These are phyloP conservation scores for Rhodotorula sp. DNA, from an alignment of 1,284 basidiomycete species.

Conservation along the genomic window DNA sequence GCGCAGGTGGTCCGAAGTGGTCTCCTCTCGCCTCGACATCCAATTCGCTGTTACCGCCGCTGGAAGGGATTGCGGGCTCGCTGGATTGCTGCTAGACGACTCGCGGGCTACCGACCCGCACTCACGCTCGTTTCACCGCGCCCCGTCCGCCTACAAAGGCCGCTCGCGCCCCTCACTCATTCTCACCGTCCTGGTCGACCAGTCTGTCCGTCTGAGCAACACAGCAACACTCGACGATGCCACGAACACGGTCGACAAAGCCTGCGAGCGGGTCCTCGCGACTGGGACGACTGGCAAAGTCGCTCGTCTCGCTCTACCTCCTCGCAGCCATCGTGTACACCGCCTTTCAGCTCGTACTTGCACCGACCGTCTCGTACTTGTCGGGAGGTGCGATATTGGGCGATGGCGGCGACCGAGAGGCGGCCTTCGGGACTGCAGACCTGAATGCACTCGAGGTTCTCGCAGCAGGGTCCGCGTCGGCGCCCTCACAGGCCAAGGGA, in stretches of 20 bases:
- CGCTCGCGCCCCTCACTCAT: background rate
- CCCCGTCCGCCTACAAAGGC: background rate
- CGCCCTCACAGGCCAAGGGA: background rate
- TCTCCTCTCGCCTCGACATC: background rate
- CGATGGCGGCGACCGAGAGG: too few species aligned
- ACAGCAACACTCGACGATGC: background rate
- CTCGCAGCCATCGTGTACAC: slow-evolving; percentile 40
- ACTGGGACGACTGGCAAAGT: slow-evolving; percentile 29
- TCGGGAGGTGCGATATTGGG: background rate
- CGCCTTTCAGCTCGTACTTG: slow-evolving; percentile 33
- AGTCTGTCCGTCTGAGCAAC: background rate
- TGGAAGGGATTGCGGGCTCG: background rate
- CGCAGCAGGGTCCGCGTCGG: background rate
- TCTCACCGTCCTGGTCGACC: background rate
- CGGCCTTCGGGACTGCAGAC: too few species aligned
- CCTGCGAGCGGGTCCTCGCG: slow-evolving; percentile 7
- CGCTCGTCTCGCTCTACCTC: slow-evolving; percentile 38
- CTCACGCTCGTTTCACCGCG: background rate
- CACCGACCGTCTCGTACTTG: slow-evolving; percentile 24
- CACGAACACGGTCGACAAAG: slow-evolving; percentile 2
- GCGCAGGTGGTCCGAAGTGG: background rate
- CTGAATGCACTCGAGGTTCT: too few species aligned
- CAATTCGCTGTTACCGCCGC: background rate
- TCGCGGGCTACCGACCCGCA: background rate
- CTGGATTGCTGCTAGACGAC: background rate